These are phyloP conservation scores for Pholiota molesta DNA, from an alignment of 768 basidiomycete species.

Conservation along the genomic window DNA sequence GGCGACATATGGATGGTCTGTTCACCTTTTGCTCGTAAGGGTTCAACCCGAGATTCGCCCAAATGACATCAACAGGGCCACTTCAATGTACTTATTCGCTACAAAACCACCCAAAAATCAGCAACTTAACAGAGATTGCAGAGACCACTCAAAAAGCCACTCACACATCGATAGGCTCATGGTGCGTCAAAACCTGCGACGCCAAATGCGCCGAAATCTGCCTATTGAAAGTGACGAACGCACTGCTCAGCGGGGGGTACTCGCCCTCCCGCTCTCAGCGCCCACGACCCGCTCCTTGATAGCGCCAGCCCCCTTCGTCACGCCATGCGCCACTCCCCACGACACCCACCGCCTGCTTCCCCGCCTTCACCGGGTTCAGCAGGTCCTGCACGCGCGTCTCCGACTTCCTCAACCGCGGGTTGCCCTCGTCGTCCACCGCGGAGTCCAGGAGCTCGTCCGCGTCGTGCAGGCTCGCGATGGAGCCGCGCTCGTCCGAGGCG, in stretches of 20 bases:
- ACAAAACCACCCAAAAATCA: slow-evolving; percentile 2
- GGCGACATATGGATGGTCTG: neutral
- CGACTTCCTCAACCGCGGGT: slow-evolving; percentile 12
- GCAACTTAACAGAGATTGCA: neutral
- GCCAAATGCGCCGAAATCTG: slow-evolving; percentile 95
- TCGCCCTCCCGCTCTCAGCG: slow-evolving; percentile 25
- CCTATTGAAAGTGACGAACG: slow-evolving; percentile 89
- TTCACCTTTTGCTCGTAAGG: slow-evolving; percentile 78
- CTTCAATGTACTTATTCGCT: slow-evolving; percentile 73
- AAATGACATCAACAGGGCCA: slow-evolving; percentile 91
- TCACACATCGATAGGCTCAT: slow-evolving; percentile 85
- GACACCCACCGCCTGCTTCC: slow-evolving; percentile 24
- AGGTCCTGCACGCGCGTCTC: slow-evolving; percentile 4
- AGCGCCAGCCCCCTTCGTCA: slow-evolving; percentile 26
- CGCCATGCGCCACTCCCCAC: slow-evolving; percentile 27
- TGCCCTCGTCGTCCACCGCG: slow-evolving; percentile 20
- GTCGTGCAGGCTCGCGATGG: slow-evolving; percentile 7
- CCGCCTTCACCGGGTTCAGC: slow-evolving; percentile 21
- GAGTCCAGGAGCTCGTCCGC: slow-evolving; percentile 18
- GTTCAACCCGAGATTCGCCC: slow-evolving; percentile 88
- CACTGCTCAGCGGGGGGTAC: slow-evolving; percentile 68
- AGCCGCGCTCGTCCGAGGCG: slow-evolving; percentile 28
- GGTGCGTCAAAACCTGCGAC: slow-evolving; percentile 71
- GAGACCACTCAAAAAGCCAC: slow-evolving; percentile 12
- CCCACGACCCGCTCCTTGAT: slow-evolving; percentile 25